A percentile compares a stretch with the other conserved stretches of the same genome.
phyloP scores from a whole-genome alignment of 2,329 filamentous ascomycete species.

The Trichoderma atroviride region DNA sequence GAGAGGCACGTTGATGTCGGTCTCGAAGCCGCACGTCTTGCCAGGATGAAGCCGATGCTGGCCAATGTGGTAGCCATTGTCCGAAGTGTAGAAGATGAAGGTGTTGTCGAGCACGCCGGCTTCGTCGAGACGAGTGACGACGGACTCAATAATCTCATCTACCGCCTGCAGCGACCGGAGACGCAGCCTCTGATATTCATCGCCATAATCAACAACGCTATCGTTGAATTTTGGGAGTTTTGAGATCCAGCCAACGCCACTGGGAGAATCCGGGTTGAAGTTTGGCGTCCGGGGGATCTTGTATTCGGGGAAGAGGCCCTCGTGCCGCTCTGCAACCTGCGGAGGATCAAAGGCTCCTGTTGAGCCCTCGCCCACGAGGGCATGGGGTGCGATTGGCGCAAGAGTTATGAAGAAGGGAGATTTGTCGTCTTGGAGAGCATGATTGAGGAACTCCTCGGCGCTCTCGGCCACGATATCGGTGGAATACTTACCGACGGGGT shows the following conservation, averaged over 20 bases:
- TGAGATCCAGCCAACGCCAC: constrained; percentile 51
- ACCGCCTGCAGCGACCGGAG: constrained; percentile 57
- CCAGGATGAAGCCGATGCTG: constrained; percentile 61
- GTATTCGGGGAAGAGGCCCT: constrained; percentile 61
- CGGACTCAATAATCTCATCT: constrained; percentile 55
- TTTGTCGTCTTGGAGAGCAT: constrained; percentile 52
- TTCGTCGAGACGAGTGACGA: constrained; percentile 39
- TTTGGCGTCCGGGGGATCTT: constrained; percentile 63
- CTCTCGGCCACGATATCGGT: constrained; percentile 63
- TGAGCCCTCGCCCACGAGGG: constrained; percentile 43
- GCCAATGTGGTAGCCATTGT: constrained; percentile 64
- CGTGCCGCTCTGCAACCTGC: constrained; percentile 62
- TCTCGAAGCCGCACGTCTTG: constrained; percentile 61
- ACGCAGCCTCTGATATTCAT: constrained; percentile 55
- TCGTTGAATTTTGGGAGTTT: constrained; percentile 46
- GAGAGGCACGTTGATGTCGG: constrained; percentile 62
- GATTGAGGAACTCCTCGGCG: constrained; percentile 61
- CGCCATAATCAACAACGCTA: constrained; percentile 49
- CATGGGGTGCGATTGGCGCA: constrained; percentile 69
- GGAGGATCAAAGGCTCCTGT: constrained; percentile 48
- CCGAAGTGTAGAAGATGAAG: constrained; percentile 61
- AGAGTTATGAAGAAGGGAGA: constrained; percentile 69
- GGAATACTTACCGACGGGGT: constrained; percentile 40
- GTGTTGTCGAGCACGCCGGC: constrained; percentile 60
- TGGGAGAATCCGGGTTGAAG: constrained; percentile 64